Evolutionary conservation across 208 protist species (phyloP), one percentile per base, ranked within the genome.

Genomic region (Leishmania tropica): DNA sequence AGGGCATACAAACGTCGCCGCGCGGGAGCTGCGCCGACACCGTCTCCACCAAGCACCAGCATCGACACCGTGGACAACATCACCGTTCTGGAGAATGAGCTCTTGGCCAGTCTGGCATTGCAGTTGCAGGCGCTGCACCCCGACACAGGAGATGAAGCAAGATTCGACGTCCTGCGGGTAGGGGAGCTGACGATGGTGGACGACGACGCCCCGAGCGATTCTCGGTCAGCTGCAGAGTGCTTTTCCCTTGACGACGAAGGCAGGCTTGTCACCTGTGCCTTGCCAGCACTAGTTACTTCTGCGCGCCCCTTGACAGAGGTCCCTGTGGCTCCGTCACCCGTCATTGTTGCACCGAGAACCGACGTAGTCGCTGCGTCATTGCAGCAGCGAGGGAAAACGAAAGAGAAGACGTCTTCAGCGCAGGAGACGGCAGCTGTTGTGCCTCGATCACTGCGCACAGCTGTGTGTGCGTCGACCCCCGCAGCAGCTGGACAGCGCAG

Each of bases 231-330:
- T 42, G 65, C 51, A 42, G 76, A 81, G 17, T 94, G 80, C 73
- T 97, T 95, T 74, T 89, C 89, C 8, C 24, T 95, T 21, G 94
- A 95, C 48, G 87, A 88, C 7, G 78, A 85, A 19, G 94, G 94
- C 1, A 78, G 87, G 24, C 60, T 95, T 21, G 78, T 90, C 24
- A 89, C 86, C 51, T 85, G 80, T 71, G 53, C 76, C 13, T 54
- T 37, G 81, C 35, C 77, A 67, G 54, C 21, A 48, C 62, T 8
- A 64, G 60, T 19, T 56, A 51, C n/a, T n/a, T 45, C 76, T 10
- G 45, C 48, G 72, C 77, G 47, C 24, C 37, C 70, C 71, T 56
- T 75, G 79, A 62, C 62, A 67, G 53, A 19, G 51, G 62, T 48
- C 19, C 31, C 70, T 74, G 70, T 35, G 13, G 70, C 70, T 53